Evolutionary conservation across 805 yeast species (phyloP), one percentile per base, ranked within the genome.

Genomic region (Teunomyces gatunensis): DNA sequence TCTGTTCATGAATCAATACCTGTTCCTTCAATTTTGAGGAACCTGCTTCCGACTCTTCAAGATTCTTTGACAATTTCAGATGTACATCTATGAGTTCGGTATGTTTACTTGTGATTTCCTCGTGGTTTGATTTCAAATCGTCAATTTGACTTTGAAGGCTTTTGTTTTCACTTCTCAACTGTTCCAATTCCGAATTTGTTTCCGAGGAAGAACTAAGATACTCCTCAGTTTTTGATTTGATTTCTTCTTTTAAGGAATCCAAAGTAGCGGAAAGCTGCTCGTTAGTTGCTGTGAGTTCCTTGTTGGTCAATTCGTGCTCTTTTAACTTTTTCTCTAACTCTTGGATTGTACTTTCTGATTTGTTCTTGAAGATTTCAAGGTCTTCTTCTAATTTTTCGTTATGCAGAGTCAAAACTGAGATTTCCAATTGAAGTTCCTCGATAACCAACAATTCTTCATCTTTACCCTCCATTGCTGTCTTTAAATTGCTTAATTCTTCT

Each of bases 401-500:
- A 32, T 13, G 42, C 47, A 10, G 33, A 32, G 37, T 39, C 39
- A 18, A 46, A 32, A 10, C 39, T 5, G 17, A 39, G 4, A 57
- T 44, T 28, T 60, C 52, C 3, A 37, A 23, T 23, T 37, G 25
- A 5, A 37, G 25, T n/a, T 45, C 45, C 10, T 47, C 49, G 6
- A 54, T 28, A 2, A 46, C 28, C 6, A 49, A 52, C 4, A 60
- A 35, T 17, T 56, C 59, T 6, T 52, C 27, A 47, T 53, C 25
- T 46, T 58, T 45, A 27, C 45, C 27, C 36, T 47, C 39, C 15
- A 42, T 53, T 49, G 37, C 65, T 55, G 23, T 52, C 56, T 44
- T 46, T 11, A 53, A 34, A 15, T 33, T 28, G 3, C 39, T 27
- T 6, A 53, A 23, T 34, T 57, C 55, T 23, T 18, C 50, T 3